Evolutionary conservation across 164 flowering plant genomes (phyloP).

Genomic region (Houttuynia cordata): DNA sequence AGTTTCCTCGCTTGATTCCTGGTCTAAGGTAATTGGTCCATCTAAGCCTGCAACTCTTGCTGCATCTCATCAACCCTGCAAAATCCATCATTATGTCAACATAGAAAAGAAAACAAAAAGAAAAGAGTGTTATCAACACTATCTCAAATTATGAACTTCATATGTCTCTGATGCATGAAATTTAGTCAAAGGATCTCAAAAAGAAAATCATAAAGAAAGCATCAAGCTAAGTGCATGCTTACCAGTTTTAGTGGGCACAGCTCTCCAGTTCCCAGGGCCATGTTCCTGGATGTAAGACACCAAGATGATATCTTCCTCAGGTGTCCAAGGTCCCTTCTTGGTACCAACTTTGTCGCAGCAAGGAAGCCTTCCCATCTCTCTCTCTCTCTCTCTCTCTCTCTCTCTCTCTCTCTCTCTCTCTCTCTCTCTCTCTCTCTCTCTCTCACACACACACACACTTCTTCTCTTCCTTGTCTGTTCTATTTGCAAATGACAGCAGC

Average conservation of each 20-base stretch:
- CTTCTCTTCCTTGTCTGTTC: constrained; percentile 1
- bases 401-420: constrained; percentile 3
- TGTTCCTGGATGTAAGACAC: constrained; percentile 72
- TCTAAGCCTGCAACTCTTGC: constrained; percentile 92
- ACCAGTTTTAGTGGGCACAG: constrained; percentile 30
- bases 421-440: neutral
- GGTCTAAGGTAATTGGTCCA: constrained; percentile 94
- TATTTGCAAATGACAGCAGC: constrained; percentile 4
- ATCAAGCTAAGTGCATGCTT: neutral
- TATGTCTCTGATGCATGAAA: no score
- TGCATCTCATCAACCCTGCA: constrained; percentile 74
- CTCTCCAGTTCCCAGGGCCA: constrained; percentile 33
- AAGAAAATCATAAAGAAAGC: no score
- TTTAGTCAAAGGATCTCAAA: no score
- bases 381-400: neutral
- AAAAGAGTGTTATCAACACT: no score
- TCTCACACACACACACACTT: no score
- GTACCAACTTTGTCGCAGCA: constrained; percentile 76
- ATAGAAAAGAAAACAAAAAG: no score
- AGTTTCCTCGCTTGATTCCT: constrained; percentile 87
- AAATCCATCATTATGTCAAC: no score
- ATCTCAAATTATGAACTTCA: no score
- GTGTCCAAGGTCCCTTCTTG: constrained; percentile 98
- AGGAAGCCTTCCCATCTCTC: constrained; percentile 62
- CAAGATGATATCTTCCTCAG: constrained; percentile 56